Evolutionary conservation across 257 asterid genomes (phyloP), one percentile per base, ranked within the genome.

Genomic region (Lycium barbarum): DNA sequence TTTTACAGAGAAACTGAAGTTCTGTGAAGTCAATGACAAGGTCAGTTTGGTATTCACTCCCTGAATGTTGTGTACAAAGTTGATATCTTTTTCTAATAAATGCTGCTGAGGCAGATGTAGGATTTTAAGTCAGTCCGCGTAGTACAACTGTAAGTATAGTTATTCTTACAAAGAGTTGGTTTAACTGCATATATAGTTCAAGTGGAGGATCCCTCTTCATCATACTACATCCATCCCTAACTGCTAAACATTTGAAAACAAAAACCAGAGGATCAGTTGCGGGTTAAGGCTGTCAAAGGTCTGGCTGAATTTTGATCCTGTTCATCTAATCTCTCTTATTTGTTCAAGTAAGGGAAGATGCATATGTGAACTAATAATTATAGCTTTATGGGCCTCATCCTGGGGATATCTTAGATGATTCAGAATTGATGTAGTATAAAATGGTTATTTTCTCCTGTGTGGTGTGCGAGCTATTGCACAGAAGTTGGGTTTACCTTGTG

Each of bases 21-120:
- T 91, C 86, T 95, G 99, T 81, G 93, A 95, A 49, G 88, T 96
- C 82, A 93, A 93, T 87, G 99, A 96, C 89, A 96, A 95, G 98
- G 99, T 96, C 76, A 90, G 90, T 68, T 15, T 20, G 14, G 20
- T 54, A 83, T 20, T 43, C 14, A 0, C 76, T 86, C 84, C 53
- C 18, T 51, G 51, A 68, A 43, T 43, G 17, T 40, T 51, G 54
- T 43, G 67, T 55, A 17, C 55, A 59, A 15, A 73, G 74, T 26
- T 55, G 51, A 61, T 10, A n/a, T 51, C 18, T 22, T 74, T 74
- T 13, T 13, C 13, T 26, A 13, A 14, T 14, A 26, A 2, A 7
- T 14, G 22, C 36, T 14, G 53, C 82, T 7, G 13, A 22, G 81
- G 33, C 9, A 18, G 2, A 43, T 72, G 9, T 71, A 9, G 35